Evolutionary conservation across 139 green algal species (phyloP), one percentile per base, ranked within the genome.

Genomic region (Haematococcus lacustris): DNA sequence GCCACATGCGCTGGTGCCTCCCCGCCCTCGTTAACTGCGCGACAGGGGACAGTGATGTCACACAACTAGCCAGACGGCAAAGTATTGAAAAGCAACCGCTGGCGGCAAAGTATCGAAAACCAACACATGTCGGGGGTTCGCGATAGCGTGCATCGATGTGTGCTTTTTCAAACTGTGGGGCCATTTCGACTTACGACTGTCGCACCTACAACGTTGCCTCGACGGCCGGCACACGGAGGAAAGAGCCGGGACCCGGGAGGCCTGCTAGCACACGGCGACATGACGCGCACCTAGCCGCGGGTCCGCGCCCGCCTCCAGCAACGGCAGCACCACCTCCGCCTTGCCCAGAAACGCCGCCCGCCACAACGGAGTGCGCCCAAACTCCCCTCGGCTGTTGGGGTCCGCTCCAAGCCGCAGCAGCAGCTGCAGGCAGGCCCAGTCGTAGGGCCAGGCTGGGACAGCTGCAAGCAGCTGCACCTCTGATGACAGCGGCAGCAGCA

Each of bases 341-440:
- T 88, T 70, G 38, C 79, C 83, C 69, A 86, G 75, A 70, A 88
- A 88, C 38, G 70, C 71, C 1, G 83, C 79, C 0, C 83, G 74
- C 79, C 79, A 88, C 61, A 88, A 73, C n/a, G 83, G 83, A 1
- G 77, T 84, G 59, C 83, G 80, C 33, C n/a, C 50, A 75, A 88
- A 88, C 75, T 88, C 83, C 2, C 83, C 77, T 30, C 77, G 75
- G 33, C 26, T 76, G 82, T 84, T 87, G 61, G 82, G 82, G 75
- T 87, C 30, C 1, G 73, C 71, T 3, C 82, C 82, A 38, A 47
- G 47, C 68, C 69, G 43, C 57, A 76, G 38, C 62, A 76, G 60
- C 28, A 71, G 40, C 71, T 70, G 39, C 33, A 71, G n/a, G 25
- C 71, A 70, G 9, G 26, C 3, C 32, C 21, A 21, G 13, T 57